phyloP scores from a whole-genome alignment of 2,329 filamentous ascomycete species.

The Ophiostoma himal-ulmi region DNA sequence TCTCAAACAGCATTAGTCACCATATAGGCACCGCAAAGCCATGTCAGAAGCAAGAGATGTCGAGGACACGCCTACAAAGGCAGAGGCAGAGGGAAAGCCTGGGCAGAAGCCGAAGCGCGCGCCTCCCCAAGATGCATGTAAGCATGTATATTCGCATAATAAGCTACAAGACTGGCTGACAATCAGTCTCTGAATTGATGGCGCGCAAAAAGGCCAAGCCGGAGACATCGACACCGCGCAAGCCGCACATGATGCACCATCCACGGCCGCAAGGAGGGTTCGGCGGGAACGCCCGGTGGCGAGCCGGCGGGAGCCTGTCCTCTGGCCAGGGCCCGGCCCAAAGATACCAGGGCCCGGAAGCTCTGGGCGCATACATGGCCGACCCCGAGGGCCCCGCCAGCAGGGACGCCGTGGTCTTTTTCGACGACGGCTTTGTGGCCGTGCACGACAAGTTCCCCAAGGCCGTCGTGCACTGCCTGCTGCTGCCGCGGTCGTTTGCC shows the following conservation, averaged over 20 bases:
- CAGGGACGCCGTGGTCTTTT: constrained; percentile 53
- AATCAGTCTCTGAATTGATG: background rate
- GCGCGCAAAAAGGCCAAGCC: constrained; percentile 10
- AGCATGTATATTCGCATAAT: background rate
- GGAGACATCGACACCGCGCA: background rate
- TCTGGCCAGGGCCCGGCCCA: background rate
- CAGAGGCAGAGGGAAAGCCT: background rate
- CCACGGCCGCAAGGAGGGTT: background rate
- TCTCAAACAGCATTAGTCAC: too few relatives aligned
- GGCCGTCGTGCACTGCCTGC: constrained; percentile 73
- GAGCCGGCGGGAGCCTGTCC: background rate
- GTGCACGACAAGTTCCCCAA: constrained; percentile 86
- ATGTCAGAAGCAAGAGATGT: background rate
- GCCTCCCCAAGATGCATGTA: constrained; percentile 3
- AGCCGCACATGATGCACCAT: background rate
- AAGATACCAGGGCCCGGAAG: constrained; percentile 37
- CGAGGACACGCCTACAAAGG: background rate
- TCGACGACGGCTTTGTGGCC: constrained; percentile 63
- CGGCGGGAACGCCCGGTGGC: background rate
- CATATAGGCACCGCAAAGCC: background rate
- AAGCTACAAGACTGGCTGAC: background rate
- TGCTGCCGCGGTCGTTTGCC: constrained; percentile 66
- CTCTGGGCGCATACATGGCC: constrained; percentile 60
- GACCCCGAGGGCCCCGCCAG: constrained; percentile 40
- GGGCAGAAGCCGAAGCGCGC: background rate